Evolutionary conservation across 257 asterid species (phyloP).

Genomic region (Cinchona pubescens): DNA sequence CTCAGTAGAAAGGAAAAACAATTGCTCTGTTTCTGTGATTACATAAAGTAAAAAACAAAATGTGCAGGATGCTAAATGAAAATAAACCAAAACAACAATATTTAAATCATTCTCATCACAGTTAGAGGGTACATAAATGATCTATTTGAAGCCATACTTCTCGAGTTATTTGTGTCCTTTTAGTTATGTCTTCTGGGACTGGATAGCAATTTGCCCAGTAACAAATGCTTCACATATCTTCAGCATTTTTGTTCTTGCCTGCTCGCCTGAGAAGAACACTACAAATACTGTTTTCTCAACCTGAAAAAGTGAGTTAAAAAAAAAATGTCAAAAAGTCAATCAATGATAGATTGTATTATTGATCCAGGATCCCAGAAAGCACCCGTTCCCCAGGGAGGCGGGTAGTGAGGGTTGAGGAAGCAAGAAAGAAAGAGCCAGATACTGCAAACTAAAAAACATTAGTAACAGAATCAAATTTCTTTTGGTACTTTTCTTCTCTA

Average conservation of each 20-base stretch:
- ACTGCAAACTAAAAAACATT: not conserved
- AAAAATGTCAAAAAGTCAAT: slow-evolving; percentile 15
- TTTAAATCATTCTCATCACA: not conserved
- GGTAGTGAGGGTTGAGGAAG: slow-evolving; percentile 1
- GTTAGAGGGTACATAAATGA: not conserved
- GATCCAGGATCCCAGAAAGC: slow-evolving; percentile 21
- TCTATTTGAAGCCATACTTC: slow-evolving; percentile 60
- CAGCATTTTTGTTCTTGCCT: slow-evolving; percentile 81
- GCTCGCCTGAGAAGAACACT: slow-evolving; percentile 98
- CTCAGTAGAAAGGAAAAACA: not conserved
- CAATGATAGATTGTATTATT: slow-evolving; percentile 7
- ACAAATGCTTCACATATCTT: slow-evolving; percentile 98
- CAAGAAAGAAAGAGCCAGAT: not conserved
- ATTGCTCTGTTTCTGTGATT: not conserved
- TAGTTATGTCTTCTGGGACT: slow-evolving; percentile 79
- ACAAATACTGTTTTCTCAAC: slow-evolving; percentile 89
- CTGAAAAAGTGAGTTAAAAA: slow-evolving; percentile 50
- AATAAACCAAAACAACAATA: not conserved
- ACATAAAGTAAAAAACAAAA: not conserved
- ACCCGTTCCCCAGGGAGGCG: too few relatives aligned
- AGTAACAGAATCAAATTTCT: not conserved
- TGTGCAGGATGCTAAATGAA: not conserved
- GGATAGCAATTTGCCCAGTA: slow-evolving; percentile 97
- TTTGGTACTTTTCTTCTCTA: not conserved
- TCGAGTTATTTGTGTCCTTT: slow-evolving; percentile 74